Percentiles rank a stretch among this genome's conserved stretches.
phyloP scores from a whole-genome alignment of 78 protist genomes.

The Dictyostelium capitatum region DNA sequence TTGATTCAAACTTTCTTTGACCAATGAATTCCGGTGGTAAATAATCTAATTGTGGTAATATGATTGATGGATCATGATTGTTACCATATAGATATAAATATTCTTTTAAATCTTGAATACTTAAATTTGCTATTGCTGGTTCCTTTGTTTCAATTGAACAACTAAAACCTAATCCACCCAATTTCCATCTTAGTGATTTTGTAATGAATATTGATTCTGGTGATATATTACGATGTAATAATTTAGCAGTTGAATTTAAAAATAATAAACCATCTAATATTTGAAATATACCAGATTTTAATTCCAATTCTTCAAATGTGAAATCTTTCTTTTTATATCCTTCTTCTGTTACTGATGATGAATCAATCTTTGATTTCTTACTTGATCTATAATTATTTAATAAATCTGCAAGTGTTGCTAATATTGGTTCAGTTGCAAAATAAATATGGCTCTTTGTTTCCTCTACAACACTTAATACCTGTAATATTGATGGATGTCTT shows the following conservation, averaged over 20 bases:
- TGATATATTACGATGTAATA: slow-evolving; percentile 60
- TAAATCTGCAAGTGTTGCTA: slow-evolving; percentile 47
- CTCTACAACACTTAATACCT: slow-evolving; percentile 43
- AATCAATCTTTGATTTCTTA: slow-evolving; percentile 26
- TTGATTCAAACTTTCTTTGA: slow-evolving; percentile 25
- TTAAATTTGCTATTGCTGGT: slow-evolving; percentile 20
- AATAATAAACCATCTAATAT: slow-evolving; percentile 58
- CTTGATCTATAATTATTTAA: slow-evolving; percentile 13
- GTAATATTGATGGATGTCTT: slow-evolving; percentile 70
- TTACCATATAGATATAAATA: slow-evolving; percentile 9
- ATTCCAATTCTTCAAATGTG: slow-evolving; percentile 71
- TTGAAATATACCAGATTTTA: slow-evolving; percentile 64
- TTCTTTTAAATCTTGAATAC: slow-evolving; percentile 42
- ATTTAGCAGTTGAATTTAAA: slow-evolving; percentile 61
- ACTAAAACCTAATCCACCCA: slow-evolving; percentile 71
- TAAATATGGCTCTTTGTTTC: slow-evolving; percentile 58
- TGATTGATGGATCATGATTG: not conserved
- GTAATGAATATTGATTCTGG: slow-evolving; percentile 74
- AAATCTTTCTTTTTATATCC: slow-evolving; percentile 42
- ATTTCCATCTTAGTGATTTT: slow-evolving; percentile 52
- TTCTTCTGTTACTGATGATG: slow-evolving; percentile 16
- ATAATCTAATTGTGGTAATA: slow-evolving; percentile 46
- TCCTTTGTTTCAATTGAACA: slow-evolving; percentile 50
- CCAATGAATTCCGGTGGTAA: slow-evolving; percentile 59
- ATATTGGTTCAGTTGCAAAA: slow-evolving; percentile 71